Evolutionary conservation across 805 yeast species (phyloP).

Genomic region (Nakazawaea pomicola): DNA sequence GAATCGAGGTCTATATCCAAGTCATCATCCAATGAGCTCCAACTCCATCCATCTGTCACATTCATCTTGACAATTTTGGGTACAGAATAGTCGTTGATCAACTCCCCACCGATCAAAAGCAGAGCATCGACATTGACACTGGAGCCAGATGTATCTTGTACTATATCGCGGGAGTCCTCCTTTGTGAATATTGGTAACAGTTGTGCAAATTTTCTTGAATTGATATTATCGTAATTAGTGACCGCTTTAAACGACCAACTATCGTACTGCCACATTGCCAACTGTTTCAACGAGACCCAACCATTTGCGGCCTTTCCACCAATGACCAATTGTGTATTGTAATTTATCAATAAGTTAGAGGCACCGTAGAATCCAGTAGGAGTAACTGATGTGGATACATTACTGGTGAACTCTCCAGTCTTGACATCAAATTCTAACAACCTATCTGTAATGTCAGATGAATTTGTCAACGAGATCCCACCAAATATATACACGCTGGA

Average conservation of each 20-base stretch:
- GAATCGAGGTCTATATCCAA: slow-evolving; percentile 22
- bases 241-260: slow-evolving; percentile 60
- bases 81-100: slow-evolving; percentile 29
- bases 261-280: slow-evolving; percentile 66
- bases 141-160: slow-evolving; percentile 10
- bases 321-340: slow-evolving; percentile 45
- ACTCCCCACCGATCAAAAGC: slow-evolving; percentile 59
- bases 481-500: slow-evolving; percentile 50
- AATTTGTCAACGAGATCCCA: slow-evolving; percentile 31
- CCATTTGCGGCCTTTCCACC: slow-evolving; percentile 64
- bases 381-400: slow-evolving; percentile 40
- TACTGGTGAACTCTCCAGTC: slow-evolving; percentile 27
- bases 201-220: slow-evolving; percentile 49
- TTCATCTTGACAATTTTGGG: slow-evolving; percentile 40
- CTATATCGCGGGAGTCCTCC: slow-evolving; percentile 23
- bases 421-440: slow-evolving; percentile 39
- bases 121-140: slow-evolving; percentile 34
- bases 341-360: slow-evolving; percentile 34
- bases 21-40: slow-evolving; percentile 29
- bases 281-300: slow-evolving; percentile 69
- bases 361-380: slow-evolving; percentile 57
- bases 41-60: slow-evolving; percentile 35
- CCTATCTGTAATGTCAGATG: slow-evolving; percentile 22
- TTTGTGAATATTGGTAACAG: slow-evolving; percentile 47
- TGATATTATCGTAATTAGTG: slow-evolving; percentile 31